Percentiles rank a stretch among this genome's conserved stretches.
These are phyloP conservation scores for Kodamaea fungicola DNA, from an alignment of 1,139 yeast species.

Conservation along the genomic window DNA sequence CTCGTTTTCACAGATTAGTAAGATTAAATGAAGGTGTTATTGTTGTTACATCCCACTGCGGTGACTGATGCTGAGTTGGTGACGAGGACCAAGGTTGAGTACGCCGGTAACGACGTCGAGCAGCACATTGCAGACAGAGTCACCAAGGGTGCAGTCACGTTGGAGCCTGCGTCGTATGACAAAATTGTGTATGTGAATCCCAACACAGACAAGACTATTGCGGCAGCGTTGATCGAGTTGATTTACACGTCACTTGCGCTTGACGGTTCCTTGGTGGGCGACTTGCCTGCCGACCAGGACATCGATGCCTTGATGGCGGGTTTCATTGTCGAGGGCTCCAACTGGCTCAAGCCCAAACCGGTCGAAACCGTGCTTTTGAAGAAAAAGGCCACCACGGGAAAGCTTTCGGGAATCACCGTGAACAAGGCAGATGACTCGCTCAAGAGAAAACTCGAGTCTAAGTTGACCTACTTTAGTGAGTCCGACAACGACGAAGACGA, in stretches of 20 bases:
- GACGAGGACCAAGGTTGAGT: conserved; percentile 27
- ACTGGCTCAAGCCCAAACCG: conserved; percentile 47
- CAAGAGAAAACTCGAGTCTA: conserved; percentile 44
- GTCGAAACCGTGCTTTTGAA: conserved; percentile 26
- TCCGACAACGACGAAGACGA: conserved; percentile 42
- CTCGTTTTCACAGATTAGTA: too few relatives aligned
- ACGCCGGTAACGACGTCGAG: conserved; percentile 22
- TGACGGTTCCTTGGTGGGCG: conserved; percentile 54
- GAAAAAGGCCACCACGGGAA: conserved; percentile 15
- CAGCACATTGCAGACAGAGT: conserved; percentile 75
- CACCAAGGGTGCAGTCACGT: conserved; percentile 51
- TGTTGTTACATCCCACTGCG: conserved; percentile 70
- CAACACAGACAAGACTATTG: conserved; percentile 41
- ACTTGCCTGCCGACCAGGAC: conserved; percentile 46
- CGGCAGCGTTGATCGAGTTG: conserved; percentile 38
- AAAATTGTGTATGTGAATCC: conserved; percentile 61
- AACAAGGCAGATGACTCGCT: conserved; percentile 22
- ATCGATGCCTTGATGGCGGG: conserved; percentile 65
- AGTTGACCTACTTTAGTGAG: conserved; percentile 50
- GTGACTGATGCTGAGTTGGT: conserved; percentile 58
- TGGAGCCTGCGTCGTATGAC: conserved; percentile 43
- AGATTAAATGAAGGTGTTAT: conserved; percentile 29
- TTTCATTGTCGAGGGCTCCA: conserved; percentile 41
- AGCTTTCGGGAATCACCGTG: conserved; percentile 9
- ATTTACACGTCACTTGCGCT: conserved; percentile 39